phyloP scores from a whole-genome alignment of 257 asterid genomes.

The Schizonepeta tenuifolia region DNA sequence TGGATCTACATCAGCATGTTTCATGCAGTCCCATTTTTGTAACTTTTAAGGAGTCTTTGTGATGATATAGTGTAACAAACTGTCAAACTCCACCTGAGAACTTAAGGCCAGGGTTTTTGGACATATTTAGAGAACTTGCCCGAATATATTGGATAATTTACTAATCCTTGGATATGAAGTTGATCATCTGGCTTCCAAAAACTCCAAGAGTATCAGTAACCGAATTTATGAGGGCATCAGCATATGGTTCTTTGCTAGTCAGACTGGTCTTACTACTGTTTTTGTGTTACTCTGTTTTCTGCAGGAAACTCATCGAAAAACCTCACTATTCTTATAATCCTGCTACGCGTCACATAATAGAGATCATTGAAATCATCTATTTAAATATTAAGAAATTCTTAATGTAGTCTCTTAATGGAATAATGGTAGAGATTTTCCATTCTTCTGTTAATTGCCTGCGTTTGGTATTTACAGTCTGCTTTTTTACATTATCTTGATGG shows the following conservation, averaged over 20 bases:
- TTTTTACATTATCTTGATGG: constrained; percentile 8
- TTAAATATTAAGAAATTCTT: no score
- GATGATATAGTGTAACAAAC: constrained; percentile 8
- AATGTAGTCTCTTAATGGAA: no score
- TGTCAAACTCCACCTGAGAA: constrained; percentile 1
- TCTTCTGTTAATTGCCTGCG: no score
- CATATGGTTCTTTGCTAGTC: not conserved
- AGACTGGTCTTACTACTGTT: not conserved
- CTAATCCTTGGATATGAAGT: not conserved
- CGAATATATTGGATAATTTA: not conserved
- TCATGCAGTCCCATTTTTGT: not conserved
- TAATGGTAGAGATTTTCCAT: no score
- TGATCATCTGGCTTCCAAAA: not conserved
- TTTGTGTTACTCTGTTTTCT: not conserved
- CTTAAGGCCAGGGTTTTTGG: constrained; percentile 1
- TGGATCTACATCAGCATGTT: not conserved
- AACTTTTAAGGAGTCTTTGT: not conserved
- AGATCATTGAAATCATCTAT: no score
- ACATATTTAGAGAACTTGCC: not conserved
- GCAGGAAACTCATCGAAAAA: constrained; percentile 2
- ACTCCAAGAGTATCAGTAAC: not conserved
- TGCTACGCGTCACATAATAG: no score
- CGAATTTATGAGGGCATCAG: not conserved
- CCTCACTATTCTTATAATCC: not conserved
- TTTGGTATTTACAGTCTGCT: not conserved